Percentiles rank a stretch among this genome's conserved stretches.
phyloP scores from a whole-genome alignment of 1,139 yeast genomes.

The Scheffersomyces cryptocercus region DNA sequence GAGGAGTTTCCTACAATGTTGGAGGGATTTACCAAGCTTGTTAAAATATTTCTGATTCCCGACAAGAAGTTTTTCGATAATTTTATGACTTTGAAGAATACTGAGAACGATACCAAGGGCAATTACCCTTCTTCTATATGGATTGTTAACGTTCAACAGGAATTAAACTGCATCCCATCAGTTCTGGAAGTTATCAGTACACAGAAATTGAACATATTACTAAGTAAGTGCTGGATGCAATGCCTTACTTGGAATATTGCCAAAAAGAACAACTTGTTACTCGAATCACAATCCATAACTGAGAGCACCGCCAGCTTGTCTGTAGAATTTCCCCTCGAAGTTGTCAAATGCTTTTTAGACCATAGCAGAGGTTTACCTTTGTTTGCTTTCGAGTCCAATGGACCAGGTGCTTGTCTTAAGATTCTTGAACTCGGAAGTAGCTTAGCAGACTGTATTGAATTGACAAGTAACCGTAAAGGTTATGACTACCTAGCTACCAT shows the following conservation, averaged over 20 bases:
- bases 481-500: constrained; percentile 22
- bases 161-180: constrained; percentile 24
- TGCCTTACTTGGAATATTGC: constrained; percentile 41
- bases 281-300: constrained; percentile 3
- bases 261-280: constrained; percentile 21
- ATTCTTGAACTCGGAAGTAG: constrained; percentile 35
- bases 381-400: constrained; percentile 41
- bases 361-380: constrained; percentile 29
- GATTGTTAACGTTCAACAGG: constrained; percentile 31
- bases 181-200: constrained; percentile 16
- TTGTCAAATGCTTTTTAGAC: constrained; percentile 32
- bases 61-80: constrained; percentile 36
- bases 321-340: constrained; percentile 29
- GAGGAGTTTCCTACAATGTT: constrained; percentile 37
- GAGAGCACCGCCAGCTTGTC: constrained; percentile 18
- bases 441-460: constrained; percentile 26
- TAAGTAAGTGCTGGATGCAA: constrained; percentile 40
- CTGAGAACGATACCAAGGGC: constrained; percentile 4
- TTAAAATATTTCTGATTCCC: constrained; percentile 36
- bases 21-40: constrained; percentile 33
- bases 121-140: constrained; percentile 14
- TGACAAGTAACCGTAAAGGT: constrained; percentile 14
- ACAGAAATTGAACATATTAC: constrained; percentile 36
- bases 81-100: constrained; percentile 19
- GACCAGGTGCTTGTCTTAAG: constrained; percentile 42